Conservation (phyloP, 768 basidiomycete genomes). For the Xerocomellus amylosporus region DNA sequence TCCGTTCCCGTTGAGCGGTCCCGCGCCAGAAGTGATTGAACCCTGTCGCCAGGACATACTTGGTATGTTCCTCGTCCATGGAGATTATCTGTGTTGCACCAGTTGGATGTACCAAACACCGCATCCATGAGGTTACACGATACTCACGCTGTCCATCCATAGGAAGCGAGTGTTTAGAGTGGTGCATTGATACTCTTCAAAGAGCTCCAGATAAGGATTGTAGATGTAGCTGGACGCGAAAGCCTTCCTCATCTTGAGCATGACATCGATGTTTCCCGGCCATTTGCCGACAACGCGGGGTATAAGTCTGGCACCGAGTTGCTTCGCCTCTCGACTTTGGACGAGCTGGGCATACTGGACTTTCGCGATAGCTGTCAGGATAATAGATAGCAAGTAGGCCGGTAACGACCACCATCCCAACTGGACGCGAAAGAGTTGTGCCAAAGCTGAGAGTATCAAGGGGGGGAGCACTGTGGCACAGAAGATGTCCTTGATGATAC, state of each 20-base stretch:
- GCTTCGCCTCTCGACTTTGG: conserved; percentile 45
- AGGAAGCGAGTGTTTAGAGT: conserved; percentile 68
- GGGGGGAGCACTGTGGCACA: conserved; percentile 43
- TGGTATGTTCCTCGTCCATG: conserved; percentile 69
- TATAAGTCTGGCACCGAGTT: conserved; percentile 50
- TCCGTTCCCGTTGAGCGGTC: conserved; percentile 56
- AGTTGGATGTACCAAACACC: neutral
- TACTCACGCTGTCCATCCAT: conserved; percentile 65
- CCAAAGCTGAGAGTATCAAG: conserved; percentile 32
- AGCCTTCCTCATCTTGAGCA: conserved; percentile 52
- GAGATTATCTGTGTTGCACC: conserved; percentile 53
- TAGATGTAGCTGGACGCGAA: conserved; percentile 60
- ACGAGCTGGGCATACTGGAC: conserved; percentile 33
- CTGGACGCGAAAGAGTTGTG: conserved; percentile 27
- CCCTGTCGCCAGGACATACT: conserved; percentile 62
- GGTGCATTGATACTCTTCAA: conserved; percentile 67
- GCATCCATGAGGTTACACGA: neutral
- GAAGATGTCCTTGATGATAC: conserved; percentile 48
- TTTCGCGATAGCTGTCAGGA: conserved; percentile 39
- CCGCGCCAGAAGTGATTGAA: conserved; percentile 71
- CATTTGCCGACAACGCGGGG: conserved; percentile 64
- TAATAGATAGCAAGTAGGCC: conserved; percentile 39
- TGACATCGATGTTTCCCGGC: conserved; percentile 76
- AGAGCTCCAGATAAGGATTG: conserved; percentile 62
- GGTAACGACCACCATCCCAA: conserved; percentile 39